Evolutionary conservation across 1,284 basidiomycete species (phyloP).

Genomic region (Apiotrichum siamense): DNA sequence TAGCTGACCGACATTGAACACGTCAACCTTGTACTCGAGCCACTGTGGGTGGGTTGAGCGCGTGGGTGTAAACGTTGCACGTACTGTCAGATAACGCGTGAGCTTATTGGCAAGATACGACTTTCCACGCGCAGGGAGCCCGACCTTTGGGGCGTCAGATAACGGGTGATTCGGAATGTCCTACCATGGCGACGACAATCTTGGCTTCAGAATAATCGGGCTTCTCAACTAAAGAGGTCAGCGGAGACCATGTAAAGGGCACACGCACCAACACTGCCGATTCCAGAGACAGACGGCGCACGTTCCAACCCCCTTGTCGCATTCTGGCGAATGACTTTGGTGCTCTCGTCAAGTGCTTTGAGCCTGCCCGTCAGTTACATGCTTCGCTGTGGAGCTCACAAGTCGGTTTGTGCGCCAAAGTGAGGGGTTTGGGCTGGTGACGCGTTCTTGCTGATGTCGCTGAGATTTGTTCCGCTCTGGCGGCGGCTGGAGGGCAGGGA

Average conservation of each 20-base stretch:
- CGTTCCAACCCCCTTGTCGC: conserved; percentile 33
- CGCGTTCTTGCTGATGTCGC: conserved; percentile 6
- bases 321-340: conserved; percentile 40
- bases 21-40: conserved; percentile 97
- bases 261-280: conserved; percentile 44
- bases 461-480: neutral
- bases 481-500: conserved; percentile 27
- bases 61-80: conserved; percentile 14
- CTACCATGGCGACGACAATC: conserved; percentile 98
- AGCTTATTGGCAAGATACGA: conserved; percentile 79
- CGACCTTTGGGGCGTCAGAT: conserved; percentile 53
- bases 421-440: conserved; percentile 45
- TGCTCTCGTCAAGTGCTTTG: conserved; percentile 43
- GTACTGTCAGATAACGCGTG: conserved; percentile 68
- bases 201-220: conserved; percentile 98
- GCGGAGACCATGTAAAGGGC: neutral
- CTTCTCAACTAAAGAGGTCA: conserved; percentile 63
- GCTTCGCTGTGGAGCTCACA: conserved; percentile 21
- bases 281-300: conserved; percentile 47
- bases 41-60: conserved; percentile 56
- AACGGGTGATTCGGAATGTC: conserved; percentile 66
- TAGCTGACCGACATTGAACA: conserved; percentile 97
- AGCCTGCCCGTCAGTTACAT: conserved; percentile 24
- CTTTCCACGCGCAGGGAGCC: conserved; percentile 74
- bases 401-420: conserved; percentile 45